phyloP scores from a whole-genome alignment of 2,329 filamentous ascomycete genomes.

The Colletotrichum truncatum region DNA sequence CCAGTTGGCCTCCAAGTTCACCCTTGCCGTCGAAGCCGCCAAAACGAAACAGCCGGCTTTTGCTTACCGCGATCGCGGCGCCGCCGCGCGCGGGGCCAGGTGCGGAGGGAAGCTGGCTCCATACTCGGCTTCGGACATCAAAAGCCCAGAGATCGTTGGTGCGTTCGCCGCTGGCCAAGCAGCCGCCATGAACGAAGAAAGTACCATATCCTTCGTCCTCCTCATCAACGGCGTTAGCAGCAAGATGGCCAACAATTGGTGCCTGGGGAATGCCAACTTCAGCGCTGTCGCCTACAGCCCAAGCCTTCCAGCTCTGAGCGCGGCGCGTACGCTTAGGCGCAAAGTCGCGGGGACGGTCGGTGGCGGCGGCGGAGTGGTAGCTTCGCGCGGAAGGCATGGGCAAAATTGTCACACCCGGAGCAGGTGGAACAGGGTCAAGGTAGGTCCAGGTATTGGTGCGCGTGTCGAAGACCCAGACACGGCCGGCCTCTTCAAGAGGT shows the following conservation, averaged over 20 bases:
- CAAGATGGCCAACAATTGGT: slow-evolving; percentile 66
- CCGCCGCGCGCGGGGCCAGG: slow-evolving; percentile 75
- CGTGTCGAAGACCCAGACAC: slow-evolving; percentile 81
- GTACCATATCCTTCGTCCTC: slow-evolving; percentile 71
- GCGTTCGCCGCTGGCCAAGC: slow-evolving; percentile 69
- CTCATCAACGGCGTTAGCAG: slow-evolving; percentile 66
- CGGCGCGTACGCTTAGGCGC: slow-evolving; percentile 41
- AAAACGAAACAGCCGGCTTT: slow-evolving; percentile 77
- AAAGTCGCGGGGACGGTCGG: slow-evolving; percentile 65
- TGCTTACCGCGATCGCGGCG: slow-evolving; percentile 70
- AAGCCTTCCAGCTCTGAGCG: slow-evolving; percentile 61
- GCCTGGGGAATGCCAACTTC: slow-evolving; percentile 67
- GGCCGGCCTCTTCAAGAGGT: slow-evolving; percentile 77
- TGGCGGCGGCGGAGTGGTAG: slow-evolving; percentile 72
- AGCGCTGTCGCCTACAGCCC: slow-evolving; percentile 63
- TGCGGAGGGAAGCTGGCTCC: slow-evolving; percentile 74
- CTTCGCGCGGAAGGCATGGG: slow-evolving; percentile 71
- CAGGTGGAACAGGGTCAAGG: slow-evolving; percentile 64
- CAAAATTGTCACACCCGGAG: slow-evolving; percentile 48
- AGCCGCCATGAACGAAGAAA: slow-evolving; percentile 81
- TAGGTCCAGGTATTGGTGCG: slow-evolving; percentile 70
- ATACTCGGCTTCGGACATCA: slow-evolving; percentile 68
- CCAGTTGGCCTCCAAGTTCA: slow-evolving; percentile 77
- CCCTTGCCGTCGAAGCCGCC: slow-evolving; percentile 79
- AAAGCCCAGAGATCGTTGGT: slow-evolving; percentile 82